Base-by-base conservation (phyloP, 805 yeast genomes). In the Ogataea populi-albae region DNA sequence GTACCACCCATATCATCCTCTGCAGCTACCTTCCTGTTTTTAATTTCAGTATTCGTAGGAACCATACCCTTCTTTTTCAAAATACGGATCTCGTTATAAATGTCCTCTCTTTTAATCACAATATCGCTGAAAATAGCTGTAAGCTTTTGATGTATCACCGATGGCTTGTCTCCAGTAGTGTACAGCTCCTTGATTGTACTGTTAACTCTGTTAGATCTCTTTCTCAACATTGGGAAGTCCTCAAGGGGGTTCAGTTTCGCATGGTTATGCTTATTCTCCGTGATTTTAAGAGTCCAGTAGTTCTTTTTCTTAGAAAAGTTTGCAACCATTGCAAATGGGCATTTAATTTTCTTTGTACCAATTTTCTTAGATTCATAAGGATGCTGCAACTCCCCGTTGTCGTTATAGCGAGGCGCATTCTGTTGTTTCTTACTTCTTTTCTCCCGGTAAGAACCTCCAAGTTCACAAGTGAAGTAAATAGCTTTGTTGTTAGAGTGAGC, bases 251-350 rank as follows among this genome's bases (percentile, higher is more conserved):
- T 77, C 43, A 74, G 62, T 49, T 72, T 75, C 16, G 78, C 77
- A 51, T 75, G 80, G 50, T 75, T 75, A 55, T 75, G 80, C 48
- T 72, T 76, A 54, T 73, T 73, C 45, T 77, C 70, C 8, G 76
- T 71, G 10, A 75, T 72, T 36, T 68, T 66, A 31, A 75, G 57
- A 15, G 73, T 69, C 80, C 80, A 75, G 26, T 62, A 65, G 35
- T 67, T 66, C 35, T 65, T 68, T 31, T 67, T 63, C 47, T 74
- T 75, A 19, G 74, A 70, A 49, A 55, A 73, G 47, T 67, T 65
- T 19, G 81, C 79, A 26, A 77, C 73, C 75, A 75, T 73, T n/a
- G 77, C 63, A 53, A 73, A 75, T 17, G 79, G 79, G 54, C 81
- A 75, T 46, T 66, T 68, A 40, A 73, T 67, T 49, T 74, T 74